Evolutionary conservation across 192 early-diverging fungal genomes (phyloP).

Genomic region (Pecoramyces ruminantium): DNA sequence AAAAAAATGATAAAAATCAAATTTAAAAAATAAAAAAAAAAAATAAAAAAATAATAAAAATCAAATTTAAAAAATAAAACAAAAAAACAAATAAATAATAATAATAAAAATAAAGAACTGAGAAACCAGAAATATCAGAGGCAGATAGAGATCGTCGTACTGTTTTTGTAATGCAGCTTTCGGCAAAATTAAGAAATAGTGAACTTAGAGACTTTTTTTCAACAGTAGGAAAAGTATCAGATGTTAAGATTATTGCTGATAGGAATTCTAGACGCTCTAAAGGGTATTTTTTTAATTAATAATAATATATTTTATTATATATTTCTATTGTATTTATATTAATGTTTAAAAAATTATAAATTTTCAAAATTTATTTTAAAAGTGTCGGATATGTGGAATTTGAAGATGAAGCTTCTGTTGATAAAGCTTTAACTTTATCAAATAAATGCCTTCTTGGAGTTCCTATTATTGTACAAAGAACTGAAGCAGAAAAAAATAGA

Average conservation of each 20-base stretch:
- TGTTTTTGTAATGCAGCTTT: slow-evolving; percentile 88
- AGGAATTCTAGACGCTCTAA: slow-evolving; percentile 65
- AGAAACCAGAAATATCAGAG: slow-evolving; percentile 43
- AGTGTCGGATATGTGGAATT: slow-evolving; percentile 96
- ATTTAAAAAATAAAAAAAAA: too few species aligned
- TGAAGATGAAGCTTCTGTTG: slow-evolving; percentile 67
- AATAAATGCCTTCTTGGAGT: slow-evolving; percentile 78
- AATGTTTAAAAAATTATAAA: too few species aligned
- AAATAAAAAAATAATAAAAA: too few species aligned
- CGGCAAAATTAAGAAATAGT: slow-evolving; percentile 48
- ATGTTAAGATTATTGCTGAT: slow-evolving; percentile 76
- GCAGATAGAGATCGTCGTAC: slow-evolving; percentile 76
- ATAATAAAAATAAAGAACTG: neutral
- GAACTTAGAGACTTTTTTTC: slow-evolving; percentile 83
- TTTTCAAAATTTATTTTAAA: too few species aligned
- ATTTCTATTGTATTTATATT: too few species aligned
- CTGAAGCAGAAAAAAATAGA: slow-evolving; percentile 87
- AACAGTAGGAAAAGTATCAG: slow-evolving; percentile 57
- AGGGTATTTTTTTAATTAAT: slow-evolving; percentile 32
- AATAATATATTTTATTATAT: neutral
- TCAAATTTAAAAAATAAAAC: too few species aligned
- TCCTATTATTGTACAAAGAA: slow-evolving; percentile 80
- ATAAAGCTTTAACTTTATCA: slow-evolving; percentile 63
- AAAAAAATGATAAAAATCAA: neutral
- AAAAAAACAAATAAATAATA: neutral